Percentiles rank a stretch among this genome's conserved stretches.
phyloP scores from a whole-genome alignment of 2,329 filamentous ascomycete genomes.

The Xylariaceae sp. region DNA sequence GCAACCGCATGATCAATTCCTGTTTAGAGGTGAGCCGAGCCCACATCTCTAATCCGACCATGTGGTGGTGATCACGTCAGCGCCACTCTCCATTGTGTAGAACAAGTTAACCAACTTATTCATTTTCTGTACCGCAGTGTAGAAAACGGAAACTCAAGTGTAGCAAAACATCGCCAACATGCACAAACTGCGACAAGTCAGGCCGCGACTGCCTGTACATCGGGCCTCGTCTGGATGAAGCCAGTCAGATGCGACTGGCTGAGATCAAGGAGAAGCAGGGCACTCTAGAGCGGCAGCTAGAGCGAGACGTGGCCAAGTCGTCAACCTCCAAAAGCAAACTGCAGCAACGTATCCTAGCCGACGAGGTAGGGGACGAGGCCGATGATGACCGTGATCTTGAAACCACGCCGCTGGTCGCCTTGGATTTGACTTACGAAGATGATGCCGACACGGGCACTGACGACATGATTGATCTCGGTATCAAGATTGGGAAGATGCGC shows the following conservation, averaged over 20 bases:
- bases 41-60: conserved; percentile 7
- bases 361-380: conserved; percentile 53
- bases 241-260: conserved; percentile 64
- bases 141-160: conserved; percentile 75
- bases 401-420: conserved; percentile 57
- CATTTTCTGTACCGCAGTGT: conserved; percentile 37
- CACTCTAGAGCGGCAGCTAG: conserved; percentile 64
- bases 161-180: conserved; percentile 65
- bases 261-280: conserved; percentile 79
- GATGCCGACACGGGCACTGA: conserved; percentile 49
- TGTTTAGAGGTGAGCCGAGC: conserved; percentile 49
- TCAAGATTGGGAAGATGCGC: conserved; percentile 66
- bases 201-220: conserved; percentile 59
- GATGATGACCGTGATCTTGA: conserved; percentile 59
- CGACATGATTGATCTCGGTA: conserved; percentile 67
- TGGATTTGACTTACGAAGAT: conserved; percentile 67
- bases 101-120: conserved; percentile 1
- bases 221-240: conserved; percentile 63
- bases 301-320: conserved; percentile 60
- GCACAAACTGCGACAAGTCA: conserved; percentile 60
- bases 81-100: not conserved
- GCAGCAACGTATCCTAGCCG: conserved; percentile 41
- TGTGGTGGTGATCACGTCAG: conserved; percentile 17
- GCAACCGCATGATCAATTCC: conserved; percentile 64
- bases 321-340: conserved; percentile 27